Conservation (phyloP, 768 basidiomycete species). For the Tephrocybe rancida region DNA sequence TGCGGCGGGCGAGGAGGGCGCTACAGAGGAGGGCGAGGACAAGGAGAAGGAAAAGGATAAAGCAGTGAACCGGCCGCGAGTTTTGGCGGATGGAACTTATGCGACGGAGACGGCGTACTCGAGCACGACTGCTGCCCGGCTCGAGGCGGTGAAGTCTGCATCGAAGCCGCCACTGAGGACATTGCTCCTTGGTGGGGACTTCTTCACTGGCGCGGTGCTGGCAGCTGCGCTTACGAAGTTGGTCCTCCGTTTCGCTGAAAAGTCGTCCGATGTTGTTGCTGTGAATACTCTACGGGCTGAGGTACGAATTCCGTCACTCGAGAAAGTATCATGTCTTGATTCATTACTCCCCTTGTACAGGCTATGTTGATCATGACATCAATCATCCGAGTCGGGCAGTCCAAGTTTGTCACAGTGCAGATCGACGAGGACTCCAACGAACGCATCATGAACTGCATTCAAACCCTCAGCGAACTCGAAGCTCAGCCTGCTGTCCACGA, state of each 20-base stretch:
- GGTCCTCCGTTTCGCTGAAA: constrained; percentile 75
- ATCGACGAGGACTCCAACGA: constrained; percentile 99
- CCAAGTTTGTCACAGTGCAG: constrained; percentile 90
- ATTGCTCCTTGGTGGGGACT: constrained; percentile 92
- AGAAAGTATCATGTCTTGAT: neutral
- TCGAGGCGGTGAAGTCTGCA: constrained; percentile 85
- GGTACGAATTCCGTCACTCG: constrained; percentile 38
- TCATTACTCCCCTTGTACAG: constrained; percentile 32
- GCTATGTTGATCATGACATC: constrained; percentile 99
- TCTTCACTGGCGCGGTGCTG: constrained; percentile 94
- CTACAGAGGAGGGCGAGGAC: constrained; percentile 52
- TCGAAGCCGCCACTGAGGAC: constrained; percentile 89
- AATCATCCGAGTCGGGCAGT: constrained; percentile 95
- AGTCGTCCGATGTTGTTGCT: constrained; percentile 42
- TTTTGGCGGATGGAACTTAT: constrained; percentile 96
- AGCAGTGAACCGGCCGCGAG: constrained; percentile 62
- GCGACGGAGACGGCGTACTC: constrained; percentile 94
- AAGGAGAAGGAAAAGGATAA: constrained; percentile 51
- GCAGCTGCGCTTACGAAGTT: constrained; percentile 90
- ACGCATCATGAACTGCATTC: constrained; percentile 94
- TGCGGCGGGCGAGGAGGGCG: constrained; percentile 52
- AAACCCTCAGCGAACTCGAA: constrained; percentile 84
- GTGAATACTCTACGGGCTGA: constrained; percentile 85
- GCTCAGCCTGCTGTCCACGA: constrained; percentile 59
- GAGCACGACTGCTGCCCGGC: constrained; percentile 55